These are phyloP conservation scores for Rosa chinensis DNA, from an alignment of 306 rosid genomes.

Conservation along the genomic window DNA sequence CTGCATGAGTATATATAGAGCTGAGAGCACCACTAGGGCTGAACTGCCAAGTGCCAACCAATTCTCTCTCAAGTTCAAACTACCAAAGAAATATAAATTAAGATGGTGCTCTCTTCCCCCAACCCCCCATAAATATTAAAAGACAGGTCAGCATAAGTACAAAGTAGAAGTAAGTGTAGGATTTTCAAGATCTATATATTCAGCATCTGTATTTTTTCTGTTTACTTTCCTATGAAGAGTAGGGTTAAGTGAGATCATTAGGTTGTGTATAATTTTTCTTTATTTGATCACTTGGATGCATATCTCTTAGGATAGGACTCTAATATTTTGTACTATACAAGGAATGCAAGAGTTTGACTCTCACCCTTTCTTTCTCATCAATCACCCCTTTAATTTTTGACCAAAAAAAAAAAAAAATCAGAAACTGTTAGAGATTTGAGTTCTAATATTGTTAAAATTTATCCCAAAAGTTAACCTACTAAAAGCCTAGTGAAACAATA, in stretches of 20 bases:
- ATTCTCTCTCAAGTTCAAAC: neutral
- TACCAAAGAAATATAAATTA: neutral
- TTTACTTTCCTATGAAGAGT: neutral
- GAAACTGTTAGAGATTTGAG: neutral
- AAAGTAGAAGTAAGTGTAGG: neutral
- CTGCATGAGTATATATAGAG: slow-evolving; percentile 21
- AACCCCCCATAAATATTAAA: neutral
- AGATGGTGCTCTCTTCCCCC: neutral
- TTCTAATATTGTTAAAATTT: neutral
- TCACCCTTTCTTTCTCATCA: neutral
- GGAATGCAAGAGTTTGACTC: neutral
- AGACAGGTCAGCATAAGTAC: too few relatives aligned
- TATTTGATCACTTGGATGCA: neutral
- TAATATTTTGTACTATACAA: neutral
- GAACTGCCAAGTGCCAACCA: neutral
- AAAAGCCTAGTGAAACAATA: neutral
- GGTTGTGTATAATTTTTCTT: neutral
- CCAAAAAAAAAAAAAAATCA: neutral
- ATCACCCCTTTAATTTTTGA: neutral
- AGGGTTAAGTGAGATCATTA: neutral
- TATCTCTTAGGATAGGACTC: neutral
- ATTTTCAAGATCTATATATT: neutral
- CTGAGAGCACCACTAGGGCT: neutral
- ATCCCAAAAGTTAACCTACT: neutral
- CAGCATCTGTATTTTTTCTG: neutral